Evolutionary conservation across 1,284 basidiomycete genomes (phyloP), one percentile per base, ranked within the genome.

Genomic region (Cystobasidium pallidum): DNA sequence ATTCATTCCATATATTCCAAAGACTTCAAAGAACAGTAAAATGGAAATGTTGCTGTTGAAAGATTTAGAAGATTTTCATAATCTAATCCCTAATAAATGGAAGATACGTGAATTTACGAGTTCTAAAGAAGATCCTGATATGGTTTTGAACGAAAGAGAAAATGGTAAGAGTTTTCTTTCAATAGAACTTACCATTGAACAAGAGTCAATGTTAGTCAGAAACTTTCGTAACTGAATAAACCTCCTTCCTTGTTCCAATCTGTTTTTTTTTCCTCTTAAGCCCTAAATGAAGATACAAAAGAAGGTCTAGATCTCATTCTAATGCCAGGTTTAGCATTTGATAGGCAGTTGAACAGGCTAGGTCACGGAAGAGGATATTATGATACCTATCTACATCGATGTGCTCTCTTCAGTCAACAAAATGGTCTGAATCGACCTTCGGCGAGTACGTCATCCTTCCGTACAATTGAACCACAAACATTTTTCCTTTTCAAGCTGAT

Each of bases 351-450:
- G 15, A 79, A 79, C n/a, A 73, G 82, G 10, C 71, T 82, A 0
- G 82, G 82, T 2, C 81, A 82, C 67, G 82, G 82, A 21, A 77
- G 81, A 52, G 82, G 82, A 0, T 82, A 82, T 77, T 82, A 82
- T 73, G 82, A 82, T 73, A 79, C 81, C 36, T 81, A 81, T 71
- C 61, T 81, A 41, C 63, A 72, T 72, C 17, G 73, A 76, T 52
- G 71, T 74, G 52, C 79, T 72, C 74, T 76, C 73, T 62, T 47
- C 19, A 57, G 32, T 7, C 55, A 66, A 30, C n/a, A 70, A 55
- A 36, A 72, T 41, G 30, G 47, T 26, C 19, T 49, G 15, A n/a
- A 65, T 0, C 43, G 39, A 13, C 75, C 73, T 15, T 32, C 41
- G 8, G 73, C 71, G 11, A 67, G 73, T 79, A 7, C 17, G 71